phyloP scores from a whole-genome alignment of 1,284 basidiomycete genomes.

The Lentinus polychrous region DNA sequence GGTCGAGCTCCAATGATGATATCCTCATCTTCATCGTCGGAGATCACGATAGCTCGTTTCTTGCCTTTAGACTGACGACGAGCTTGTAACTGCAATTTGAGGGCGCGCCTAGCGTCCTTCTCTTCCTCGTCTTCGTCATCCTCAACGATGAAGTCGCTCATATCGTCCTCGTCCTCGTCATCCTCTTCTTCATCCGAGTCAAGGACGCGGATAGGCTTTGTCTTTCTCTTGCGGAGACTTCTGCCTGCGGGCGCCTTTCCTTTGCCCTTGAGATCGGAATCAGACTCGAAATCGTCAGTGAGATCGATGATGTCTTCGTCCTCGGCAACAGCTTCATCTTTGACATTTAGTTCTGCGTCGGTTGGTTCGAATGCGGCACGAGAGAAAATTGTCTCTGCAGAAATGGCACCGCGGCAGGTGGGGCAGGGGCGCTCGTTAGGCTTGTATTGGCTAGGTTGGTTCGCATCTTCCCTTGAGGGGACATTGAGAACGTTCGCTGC shows the following conservation, averaged over 20 bases:
- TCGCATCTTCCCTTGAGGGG: slow-evolving; percentile 25
- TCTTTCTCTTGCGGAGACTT: slow-evolving; percentile 9
- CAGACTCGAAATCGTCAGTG: slow-evolving; percentile 19
- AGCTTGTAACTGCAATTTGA: slow-evolving; percentile 24
- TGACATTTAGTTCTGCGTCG: slow-evolving; percentile 32
- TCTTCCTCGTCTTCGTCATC: slow-evolving; percentile 36
- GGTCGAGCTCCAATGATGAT: slow-evolving; percentile 35
- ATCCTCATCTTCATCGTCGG: slow-evolving; percentile 33
- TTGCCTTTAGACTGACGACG: slow-evolving; percentile 13
- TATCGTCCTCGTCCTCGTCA: slow-evolving; percentile 28
- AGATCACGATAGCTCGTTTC: slow-evolving; percentile 29
- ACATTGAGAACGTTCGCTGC: slow-evolving; percentile 35
- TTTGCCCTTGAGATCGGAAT: slow-evolving; percentile 21
- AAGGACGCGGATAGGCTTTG: slow-evolving; percentile 14
- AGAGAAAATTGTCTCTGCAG: slow-evolving; percentile 35
- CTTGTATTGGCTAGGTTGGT: slow-evolving; percentile 26
- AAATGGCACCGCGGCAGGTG: slow-evolving; percentile 39
- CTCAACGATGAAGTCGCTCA: slow-evolving; percentile 49
- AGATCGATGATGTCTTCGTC: slow-evolving; percentile 13
- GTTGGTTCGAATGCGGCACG: slow-evolving; percentile 44
- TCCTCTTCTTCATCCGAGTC: slow-evolving; percentile 27
- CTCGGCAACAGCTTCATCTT: slow-evolving; percentile 6
- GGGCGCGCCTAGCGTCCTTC: slow-evolving; percentile 31
- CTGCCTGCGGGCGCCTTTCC: slow-evolving; percentile 7
- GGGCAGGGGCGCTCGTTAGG: slow-evolving; percentile 43